Base-by-base conservation (phyloP, 1,284 basidiomycete species). In the Phellopilus nigrolimitatus region DNA sequence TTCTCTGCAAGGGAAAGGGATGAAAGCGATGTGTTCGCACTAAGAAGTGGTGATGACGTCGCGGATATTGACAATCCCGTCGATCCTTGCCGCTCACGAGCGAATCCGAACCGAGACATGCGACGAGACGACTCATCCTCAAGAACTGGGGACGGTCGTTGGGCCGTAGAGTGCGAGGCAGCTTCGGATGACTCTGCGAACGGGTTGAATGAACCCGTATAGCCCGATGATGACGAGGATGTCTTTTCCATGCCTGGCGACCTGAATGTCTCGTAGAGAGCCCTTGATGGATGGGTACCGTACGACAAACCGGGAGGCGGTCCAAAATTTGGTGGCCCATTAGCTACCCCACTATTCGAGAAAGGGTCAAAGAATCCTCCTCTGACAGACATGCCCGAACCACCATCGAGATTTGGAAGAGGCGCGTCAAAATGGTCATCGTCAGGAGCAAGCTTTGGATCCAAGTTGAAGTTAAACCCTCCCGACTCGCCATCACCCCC, bases 51-150 rank as follows among this genome's bases (percentile, higher is more conserved):
- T 13, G 82, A 80, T 19, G 81, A 64, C 3, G 74, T 70, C 34
- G 84, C 82, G 17, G 84, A 85, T 10, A 80, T 78, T 34, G 45
- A 38, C 2, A 80, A 63, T 41, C 72, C 62, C 15, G 73, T 75
- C 7, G 83, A 79, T 1, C 75, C 74, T 56, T 82, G 84, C 39
- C 79, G 75, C 13, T 82, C 83, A 19, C 87, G 79, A 8, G 90
- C 90, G 64, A 93, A 93, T 15, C 83, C 86, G 66, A 92, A 92
- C 17, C 90, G 76, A 5, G 89, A 91, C 33, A 89, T 76, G 58
- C 84, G 85, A 51, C 87, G 72, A 13, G 67, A 66, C 3, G 67
- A 59, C 49, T 88, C 85, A 50, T 88, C 85, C 46, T 88, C 86
- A 10, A 78, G 58, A 3, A 69, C 66, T 33, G 69, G 64, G 47